These are phyloP conservation scores for Podosphaera fusca DNA, from an alignment of 2,329 filamentous ascomycete species.

Conservation along the genomic window DNA sequence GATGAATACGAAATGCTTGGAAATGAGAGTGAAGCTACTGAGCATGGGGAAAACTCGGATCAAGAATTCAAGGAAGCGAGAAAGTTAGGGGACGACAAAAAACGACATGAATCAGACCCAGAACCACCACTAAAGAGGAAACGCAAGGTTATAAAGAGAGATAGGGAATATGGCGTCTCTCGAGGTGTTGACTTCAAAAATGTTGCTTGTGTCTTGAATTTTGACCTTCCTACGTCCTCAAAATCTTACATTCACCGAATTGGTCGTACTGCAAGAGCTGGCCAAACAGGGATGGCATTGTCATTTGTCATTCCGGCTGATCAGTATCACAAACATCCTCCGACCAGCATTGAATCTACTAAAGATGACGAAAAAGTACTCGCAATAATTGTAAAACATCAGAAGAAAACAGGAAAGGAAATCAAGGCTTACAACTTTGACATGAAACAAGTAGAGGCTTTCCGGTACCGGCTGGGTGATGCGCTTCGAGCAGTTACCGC, in stretches of 20 bases:
- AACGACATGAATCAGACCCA: slow-evolving; percentile 9
- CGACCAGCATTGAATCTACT: slow-evolving; percentile 51
- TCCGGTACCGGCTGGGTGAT: slow-evolving; percentile 86
- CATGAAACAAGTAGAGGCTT: slow-evolving; percentile 80
- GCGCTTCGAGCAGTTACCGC: slow-evolving; percentile 75
- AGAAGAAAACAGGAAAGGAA: slow-evolving; percentile 55
- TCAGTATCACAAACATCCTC: slow-evolving; percentile 69
- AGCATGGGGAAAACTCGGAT: slow-evolving; percentile 15
- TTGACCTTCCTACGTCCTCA: slow-evolving; percentile 70
- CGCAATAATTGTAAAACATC: slow-evolving; percentile 54
- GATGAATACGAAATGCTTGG: slow-evolving; percentile 76
- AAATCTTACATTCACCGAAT: slow-evolving; percentile 96
- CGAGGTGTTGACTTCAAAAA: slow-evolving; percentile 94
- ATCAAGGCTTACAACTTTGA: slow-evolving; percentile 85
- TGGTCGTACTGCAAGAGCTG: slow-evolving; percentile 75
- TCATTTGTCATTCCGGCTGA: slow-evolving; percentile 76
- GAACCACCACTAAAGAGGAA: slow-evolving; percentile 32
- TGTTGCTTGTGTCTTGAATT: slow-evolving; percentile 85
- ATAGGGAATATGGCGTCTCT: slow-evolving; percentile 86
- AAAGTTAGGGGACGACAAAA: slow-evolving; percentile 7
- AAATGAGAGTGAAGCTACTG: slow-evolving; percentile 22
- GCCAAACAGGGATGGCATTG: slow-evolving; percentile 82
- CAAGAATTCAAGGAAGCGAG: slow-evolving; percentile 11
- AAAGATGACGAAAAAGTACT: slow-evolving; percentile 73
- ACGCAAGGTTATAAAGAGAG: slow-evolving; percentile 38